Conservation (phyloP, 1,284 basidiomycete genomes). For the Meripilus lineatus region DNA sequence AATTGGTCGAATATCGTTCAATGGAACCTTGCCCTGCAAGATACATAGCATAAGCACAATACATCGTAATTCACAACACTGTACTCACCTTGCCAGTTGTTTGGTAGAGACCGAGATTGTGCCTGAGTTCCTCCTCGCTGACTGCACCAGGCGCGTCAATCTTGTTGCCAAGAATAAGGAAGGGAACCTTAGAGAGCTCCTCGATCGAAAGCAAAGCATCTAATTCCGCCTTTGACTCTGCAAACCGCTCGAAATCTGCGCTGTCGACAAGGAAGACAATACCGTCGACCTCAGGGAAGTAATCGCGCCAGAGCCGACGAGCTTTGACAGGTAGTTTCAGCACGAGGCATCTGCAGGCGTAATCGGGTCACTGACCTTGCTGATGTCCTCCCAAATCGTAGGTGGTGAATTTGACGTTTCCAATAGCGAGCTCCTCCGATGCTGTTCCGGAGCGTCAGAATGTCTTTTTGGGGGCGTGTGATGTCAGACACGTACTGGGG, state of each 20-base stretch:
- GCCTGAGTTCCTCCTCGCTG: constrained; percentile 95
- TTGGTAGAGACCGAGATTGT: constrained; percentile 94
- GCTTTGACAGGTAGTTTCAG: constrained; percentile 43
- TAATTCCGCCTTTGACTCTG: constrained; percentile 95
- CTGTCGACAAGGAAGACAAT: constrained; percentile 99
- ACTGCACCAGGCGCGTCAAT: constrained; percentile 98
- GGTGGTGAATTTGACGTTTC: constrained; percentile 98
- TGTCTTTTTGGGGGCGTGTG: not conserved
- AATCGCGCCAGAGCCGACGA: constrained; percentile 98
- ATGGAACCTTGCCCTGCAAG: constrained; percentile 88
- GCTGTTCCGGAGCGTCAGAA: constrained; percentile 46
- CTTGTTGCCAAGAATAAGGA: constrained; percentile 99
- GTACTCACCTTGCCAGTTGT: constrained; percentile 92
- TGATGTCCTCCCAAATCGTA: constrained; percentile 98
- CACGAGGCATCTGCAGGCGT: constrained; percentile 7
- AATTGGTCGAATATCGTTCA: constrained; percentile 96
- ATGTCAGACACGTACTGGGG: constrained; percentile 71
- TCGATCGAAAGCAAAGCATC: constrained; percentile 95
- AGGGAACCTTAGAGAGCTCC: constrained; percentile 92
- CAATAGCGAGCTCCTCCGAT: constrained; percentile 98
- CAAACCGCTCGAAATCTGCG: constrained; percentile 94
- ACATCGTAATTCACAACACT: not conserved
- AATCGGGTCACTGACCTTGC: constrained; percentile 61
- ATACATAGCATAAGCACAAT: not conserved
- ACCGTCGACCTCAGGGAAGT: constrained; percentile 99